Evolutionary conservation across 2,329 filamentous ascomycete species (phyloP), one percentile per base, ranked within the genome.

Genomic region (Sarocladium strictum): DNA sequence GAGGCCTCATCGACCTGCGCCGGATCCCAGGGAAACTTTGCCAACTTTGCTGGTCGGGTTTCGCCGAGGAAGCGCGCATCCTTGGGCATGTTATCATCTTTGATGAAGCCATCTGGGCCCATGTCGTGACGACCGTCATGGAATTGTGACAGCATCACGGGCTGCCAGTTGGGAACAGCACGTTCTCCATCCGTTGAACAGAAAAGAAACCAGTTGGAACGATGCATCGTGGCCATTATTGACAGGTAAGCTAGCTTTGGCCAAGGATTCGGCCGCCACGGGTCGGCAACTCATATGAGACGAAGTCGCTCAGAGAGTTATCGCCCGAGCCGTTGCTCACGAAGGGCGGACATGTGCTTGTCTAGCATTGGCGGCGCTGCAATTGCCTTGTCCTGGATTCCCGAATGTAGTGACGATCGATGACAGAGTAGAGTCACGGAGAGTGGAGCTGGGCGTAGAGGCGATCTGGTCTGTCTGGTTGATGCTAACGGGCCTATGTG

Each of bases 121-220:
- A 56, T 56, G 23, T 58, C 56, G 12, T 50, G 38, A 9, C 53
- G 32, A 2, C 55, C 57, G 6, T 24, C 17, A 26, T 45, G 55
- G 35, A 55, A 53, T 19, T 58, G 53, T 23, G 47, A 49, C 56
- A 24, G 38, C 49, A 15, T 56, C 12, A 14, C 49, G 51, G 3
- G 51, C 37, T 1, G 40, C 54, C 2, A 57, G 35, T 50, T 23
- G 15, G 52, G 49, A 10, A 43, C 54, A n/a, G 54, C 49, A 14
- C 2, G 49, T 37, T 23, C 35, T 43, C 38, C 53, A 53, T 43
- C 38, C 53, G 53, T 2, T 45, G 53, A 33, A 55, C 53, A 12
- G n/a, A 49, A 37, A 17, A 23, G 7, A n/a, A 6, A 33, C 54
- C 17, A 55, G 47, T 49, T 53, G 54, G 12, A 23, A n/a, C 15